These are phyloP conservation scores for Aspergillus affinis DNA, from an alignment of 495 filamentous ascomycete species.

Conservation along the genomic window DNA sequence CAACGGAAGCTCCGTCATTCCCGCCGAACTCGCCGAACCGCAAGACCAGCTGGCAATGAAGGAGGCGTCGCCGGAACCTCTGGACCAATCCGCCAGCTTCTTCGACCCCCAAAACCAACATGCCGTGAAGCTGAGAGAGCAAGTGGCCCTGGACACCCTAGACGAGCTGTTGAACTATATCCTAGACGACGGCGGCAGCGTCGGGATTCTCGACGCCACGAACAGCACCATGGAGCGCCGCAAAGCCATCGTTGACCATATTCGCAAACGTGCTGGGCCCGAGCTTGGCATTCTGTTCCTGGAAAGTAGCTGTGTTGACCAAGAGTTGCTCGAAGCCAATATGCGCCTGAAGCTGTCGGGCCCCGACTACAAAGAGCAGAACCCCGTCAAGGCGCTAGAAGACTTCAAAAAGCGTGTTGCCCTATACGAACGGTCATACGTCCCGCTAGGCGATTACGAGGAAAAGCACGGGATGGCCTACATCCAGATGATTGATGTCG, in stretches of 20 bases:
- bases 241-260: conserved; percentile 77
- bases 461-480: conserved; percentile 86
- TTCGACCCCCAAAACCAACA: conserved; percentile 88
- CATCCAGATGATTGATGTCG: conserved; percentile 96
- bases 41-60: conserved; percentile 26
- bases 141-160: conserved; percentile 86
- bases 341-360: conserved; percentile 98
- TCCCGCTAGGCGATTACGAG: conserved; percentile 87
- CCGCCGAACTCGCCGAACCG: conserved; percentile 25
- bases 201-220: conserved; percentile 98
- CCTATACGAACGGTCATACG: conserved; percentile 89
- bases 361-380: conserved; percentile 92
- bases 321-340: conserved; percentile 82
- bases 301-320: conserved; percentile 87
- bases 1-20: conserved; percentile 33
- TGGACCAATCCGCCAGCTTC: conserved; percentile 89
- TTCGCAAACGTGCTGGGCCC: conserved; percentile 79
- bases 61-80: conserved; percentile 49
- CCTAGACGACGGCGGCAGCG: conserved; percentile 74
- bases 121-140: conserved; percentile 81
- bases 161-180: conserved; percentile 91
- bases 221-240: conserved; percentile 90
- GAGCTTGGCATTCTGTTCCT: conserved; percentile 89
- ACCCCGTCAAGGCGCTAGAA: conserved; percentile 74
- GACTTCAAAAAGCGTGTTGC: conserved; percentile 95